Percentiles rank a stretch among this genome's conserved stretches.
Evolutionary conservation across 495 filamentous ascomycete species (phyloP).

Genomic region (Polyplosphaeria fusca): DNA sequence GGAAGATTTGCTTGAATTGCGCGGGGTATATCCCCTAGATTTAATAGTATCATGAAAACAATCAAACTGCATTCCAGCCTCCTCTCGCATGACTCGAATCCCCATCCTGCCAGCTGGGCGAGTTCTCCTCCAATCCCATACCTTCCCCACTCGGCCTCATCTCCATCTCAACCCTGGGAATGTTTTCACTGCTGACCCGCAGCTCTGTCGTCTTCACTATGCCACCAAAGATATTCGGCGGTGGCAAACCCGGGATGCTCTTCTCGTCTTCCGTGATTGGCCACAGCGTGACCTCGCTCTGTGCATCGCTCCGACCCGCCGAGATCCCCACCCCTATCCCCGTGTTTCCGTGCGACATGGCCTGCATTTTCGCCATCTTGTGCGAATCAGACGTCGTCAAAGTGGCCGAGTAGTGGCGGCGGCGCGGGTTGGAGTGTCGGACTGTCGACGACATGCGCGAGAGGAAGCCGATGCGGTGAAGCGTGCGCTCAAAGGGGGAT

Average conservation of each 20-base stretch:
- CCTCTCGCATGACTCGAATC: background rate
- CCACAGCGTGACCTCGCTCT: slow-evolving; percentile 8
- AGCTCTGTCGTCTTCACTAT: slow-evolving; percentile 27
- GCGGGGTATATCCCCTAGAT: background rate
- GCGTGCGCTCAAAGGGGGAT: slow-evolving; percentile 33
- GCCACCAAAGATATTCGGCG: background rate
- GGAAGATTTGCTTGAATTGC: background rate
- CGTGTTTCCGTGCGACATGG: background rate
- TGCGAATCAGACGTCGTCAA: background rate
- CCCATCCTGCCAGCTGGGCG: background rate
- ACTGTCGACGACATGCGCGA: background rate
- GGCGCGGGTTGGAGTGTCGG: background rate
- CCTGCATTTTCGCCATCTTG: background rate
- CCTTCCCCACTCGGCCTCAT: background rate
- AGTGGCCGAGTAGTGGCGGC: background rate
- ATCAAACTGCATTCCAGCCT: background rate
- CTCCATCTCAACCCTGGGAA: no score
- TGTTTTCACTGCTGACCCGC: slow-evolving; percentile 5
- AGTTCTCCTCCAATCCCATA: background rate
- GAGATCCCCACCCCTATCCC: background rate
- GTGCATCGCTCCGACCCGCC: background rate
- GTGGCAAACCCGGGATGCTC: background rate
- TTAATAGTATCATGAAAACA: background rate
- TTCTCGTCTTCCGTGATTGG: background rate
- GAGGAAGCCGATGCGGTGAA: slow-evolving; percentile 15